phyloP scores from a whole-genome alignment of 805 yeast genomes.

The Tetrapisispora fleetii region DNA sequence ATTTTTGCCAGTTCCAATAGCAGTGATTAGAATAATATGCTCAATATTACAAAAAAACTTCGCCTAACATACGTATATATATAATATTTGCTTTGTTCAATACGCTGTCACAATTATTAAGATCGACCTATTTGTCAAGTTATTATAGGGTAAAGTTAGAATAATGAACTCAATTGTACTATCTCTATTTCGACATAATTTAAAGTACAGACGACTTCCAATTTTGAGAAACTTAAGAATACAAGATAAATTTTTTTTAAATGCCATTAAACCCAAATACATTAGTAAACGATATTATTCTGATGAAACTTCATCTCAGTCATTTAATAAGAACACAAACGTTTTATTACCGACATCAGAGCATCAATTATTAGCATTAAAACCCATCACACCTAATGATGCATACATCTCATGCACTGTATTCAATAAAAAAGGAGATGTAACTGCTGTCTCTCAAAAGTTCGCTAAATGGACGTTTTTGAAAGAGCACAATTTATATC shows the following conservation, averaged over 20 bases:
- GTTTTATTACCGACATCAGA: not conserved
- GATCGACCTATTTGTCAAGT: not conserved
- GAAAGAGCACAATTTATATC: constrained; percentile 63
- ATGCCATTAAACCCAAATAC: not conserved
- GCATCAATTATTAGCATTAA: constrained; percentile 16
- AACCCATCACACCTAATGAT: constrained; percentile 36
- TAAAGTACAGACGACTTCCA: not conserved
- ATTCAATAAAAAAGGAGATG: constrained; percentile 64
- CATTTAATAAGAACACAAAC: not conserved
- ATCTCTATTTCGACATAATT: not conserved
- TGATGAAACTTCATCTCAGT: not conserved
- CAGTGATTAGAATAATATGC: too few relatives aligned
- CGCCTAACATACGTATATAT: too few relatives aligned
- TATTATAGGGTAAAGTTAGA: too few relatives aligned
- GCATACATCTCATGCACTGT: constrained; percentile 65
- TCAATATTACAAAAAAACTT: too few relatives aligned
- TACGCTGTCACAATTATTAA: not conserved
- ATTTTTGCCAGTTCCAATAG: too few relatives aligned
- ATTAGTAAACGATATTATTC: not conserved
- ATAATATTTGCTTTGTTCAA: too few relatives aligned
- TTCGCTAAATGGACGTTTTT: constrained; percentile 72
- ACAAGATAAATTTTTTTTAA: too few relatives aligned
- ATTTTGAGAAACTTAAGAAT: not conserved
- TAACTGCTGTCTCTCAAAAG: constrained; percentile 66
- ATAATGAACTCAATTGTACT: not conserved